A percentile compares a stretch with the other conserved stretches of the same genome.
Conservation (phyloP, 768 basidiomycete genomes). For the Leccinum variicolor region DNA sequence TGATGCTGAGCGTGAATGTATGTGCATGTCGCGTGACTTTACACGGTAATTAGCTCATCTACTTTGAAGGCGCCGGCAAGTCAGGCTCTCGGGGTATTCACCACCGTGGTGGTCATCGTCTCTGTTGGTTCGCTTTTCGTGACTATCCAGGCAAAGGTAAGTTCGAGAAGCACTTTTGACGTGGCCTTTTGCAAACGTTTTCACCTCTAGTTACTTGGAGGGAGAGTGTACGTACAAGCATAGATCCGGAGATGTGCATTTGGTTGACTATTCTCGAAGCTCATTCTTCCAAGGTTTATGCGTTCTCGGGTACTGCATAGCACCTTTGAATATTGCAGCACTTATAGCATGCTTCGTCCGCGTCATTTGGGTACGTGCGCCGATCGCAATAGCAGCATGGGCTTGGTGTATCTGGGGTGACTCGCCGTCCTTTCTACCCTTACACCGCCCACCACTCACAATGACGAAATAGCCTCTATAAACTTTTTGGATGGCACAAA, state of each 20-base stretch:
- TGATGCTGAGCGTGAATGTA: constrained; percentile 85
- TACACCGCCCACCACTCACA: neutral
- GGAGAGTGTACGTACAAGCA: constrained; percentile 63
- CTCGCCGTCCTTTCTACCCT: neutral
- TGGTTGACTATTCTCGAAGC: constrained; percentile 34
- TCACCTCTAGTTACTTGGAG: constrained; percentile 63
- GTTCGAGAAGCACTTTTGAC: constrained; percentile 4
- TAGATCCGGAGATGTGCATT: neutral
- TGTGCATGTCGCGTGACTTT: constrained; percentile 15
- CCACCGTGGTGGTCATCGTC: constrained; percentile 90
- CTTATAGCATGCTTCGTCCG: constrained; percentile 83
- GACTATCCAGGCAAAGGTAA: constrained; percentile 92
- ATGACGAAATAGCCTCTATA: constrained; percentile 62
- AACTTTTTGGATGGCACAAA: constrained; percentile 96
- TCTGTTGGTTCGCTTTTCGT: constrained; percentile 88
- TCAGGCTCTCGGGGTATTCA: constrained; percentile 88
- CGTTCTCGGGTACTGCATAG: constrained; percentile 92
- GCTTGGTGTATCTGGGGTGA: constrained; percentile 97
- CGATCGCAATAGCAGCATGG: constrained; percentile 83
- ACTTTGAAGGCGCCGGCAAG: constrained; percentile 68
- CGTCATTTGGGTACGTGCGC: constrained; percentile 81
- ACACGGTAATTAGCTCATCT: neutral
- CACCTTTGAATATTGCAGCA: constrained; percentile 89
- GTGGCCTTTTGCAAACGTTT: neutral
- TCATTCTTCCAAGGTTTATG: constrained; percentile 97